Base-by-base conservation (phyloP, 108 stramenopile species). In the Seminavis robusta region DNA sequence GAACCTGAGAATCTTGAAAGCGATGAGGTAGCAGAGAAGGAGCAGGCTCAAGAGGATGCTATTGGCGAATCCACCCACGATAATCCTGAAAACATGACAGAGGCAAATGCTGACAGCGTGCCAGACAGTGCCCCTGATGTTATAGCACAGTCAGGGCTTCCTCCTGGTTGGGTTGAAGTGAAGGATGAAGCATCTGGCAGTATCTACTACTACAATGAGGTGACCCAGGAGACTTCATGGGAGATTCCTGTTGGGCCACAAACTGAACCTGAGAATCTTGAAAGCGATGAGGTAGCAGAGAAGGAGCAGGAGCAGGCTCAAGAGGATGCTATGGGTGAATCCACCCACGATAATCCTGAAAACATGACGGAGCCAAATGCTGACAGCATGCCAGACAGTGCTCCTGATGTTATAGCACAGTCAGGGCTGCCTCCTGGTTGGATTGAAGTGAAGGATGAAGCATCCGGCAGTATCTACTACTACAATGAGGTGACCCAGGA, bases 141-240 rank as follows among this genome's bases (percentile, higher is more conserved):
- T 54, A 39, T 23, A 4, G 11, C 29, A 4, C 6, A 19, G 1
- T 21, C 59, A 19, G 30, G 17, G 8, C 39, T 86, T 24, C 75
- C 73, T 21, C 61, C 54, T 19, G 71, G 71, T 13, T 86, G 84
- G 83, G 60, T 46, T 40, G 78, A 79, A 48, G 29, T 47, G 0
- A 39, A 46, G 11, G 88, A 84, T 53, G 63, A 47, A 29, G 32
- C 33, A 25, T 50, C 60, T 23, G 81, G 80, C 8, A 59, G 23
- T 24, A 30, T 54, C 1, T 89, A 81, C 51, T 89, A 76, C 58
- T 81, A 71, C 68, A 80, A 89, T 56, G 52, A 28, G 23, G 32
- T 47, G 21, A 69, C 79, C 13, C 62, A 63, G 20, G 75, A 77
- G 40, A 84, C 77, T 23, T 53, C 69, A 25, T 90, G 88, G 88